phyloP scores from a whole-genome alignment of 139 green algal species.

The Spirogloea muscicola region DNA sequence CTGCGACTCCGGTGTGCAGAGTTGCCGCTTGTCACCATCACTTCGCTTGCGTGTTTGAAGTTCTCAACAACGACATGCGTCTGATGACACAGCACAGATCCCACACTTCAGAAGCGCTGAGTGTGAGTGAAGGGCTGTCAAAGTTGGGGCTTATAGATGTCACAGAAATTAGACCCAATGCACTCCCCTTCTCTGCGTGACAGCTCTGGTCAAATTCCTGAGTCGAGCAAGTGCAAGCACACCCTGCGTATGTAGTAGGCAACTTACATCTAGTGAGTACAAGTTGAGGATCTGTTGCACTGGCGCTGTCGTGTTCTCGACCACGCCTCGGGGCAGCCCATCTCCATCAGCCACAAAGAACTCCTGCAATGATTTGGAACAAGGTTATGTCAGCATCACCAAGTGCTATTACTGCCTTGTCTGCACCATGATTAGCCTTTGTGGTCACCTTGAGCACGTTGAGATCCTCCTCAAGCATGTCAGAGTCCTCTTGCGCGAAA shows the following conservation, averaged over 20 bases:
- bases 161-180: neutral
- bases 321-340: conserved; percentile 23
- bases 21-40: neutral
- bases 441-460: conserved; percentile 37
- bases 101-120: neutral
- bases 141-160: neutral
- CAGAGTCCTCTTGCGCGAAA: conserved; percentile 27
- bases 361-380: conserved; percentile 19
- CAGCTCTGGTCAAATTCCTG: neutral
- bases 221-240: neutral
- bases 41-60: conserved; percentile 14
- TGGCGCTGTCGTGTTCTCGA: conserved; percentile 26
- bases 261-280: conserved; percentile 42
- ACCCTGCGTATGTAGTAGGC: neutral
- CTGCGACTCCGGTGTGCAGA: neutral
- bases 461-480: conserved; percentile 45
- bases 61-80: conserved; percentile 17
- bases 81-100: neutral
- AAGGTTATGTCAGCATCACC: neutral
- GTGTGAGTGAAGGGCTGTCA: neutral
- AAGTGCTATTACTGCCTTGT: neutral
- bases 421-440: neutral
- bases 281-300: conserved; percentile 31
- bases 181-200: neutral
- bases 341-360: conserved; percentile 46